These are phyloP conservation scores for Neurospora crassa DNA, from an alignment of 2,329 filamentous ascomycete genomes.

Conservation along the genomic window DNA sequence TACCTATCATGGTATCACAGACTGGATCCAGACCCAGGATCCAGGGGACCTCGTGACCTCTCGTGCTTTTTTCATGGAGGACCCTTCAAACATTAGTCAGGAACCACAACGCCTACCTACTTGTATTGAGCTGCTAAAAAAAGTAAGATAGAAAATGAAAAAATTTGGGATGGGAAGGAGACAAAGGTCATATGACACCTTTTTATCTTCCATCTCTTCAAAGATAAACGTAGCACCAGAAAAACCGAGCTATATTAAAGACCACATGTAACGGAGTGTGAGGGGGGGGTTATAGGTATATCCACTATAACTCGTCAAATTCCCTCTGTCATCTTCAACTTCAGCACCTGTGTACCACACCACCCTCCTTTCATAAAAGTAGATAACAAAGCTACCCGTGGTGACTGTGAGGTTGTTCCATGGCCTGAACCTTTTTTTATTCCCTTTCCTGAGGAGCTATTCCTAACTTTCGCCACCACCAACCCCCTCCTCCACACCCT, in stretches of 20 bases:
- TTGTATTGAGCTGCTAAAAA: background rate
- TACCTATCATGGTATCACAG: background rate
- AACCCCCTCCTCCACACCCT: background rate
- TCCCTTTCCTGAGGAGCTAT: background rate
- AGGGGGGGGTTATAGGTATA: background rate
- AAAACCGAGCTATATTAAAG: background rate
- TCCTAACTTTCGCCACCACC: background rate
- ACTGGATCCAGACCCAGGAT: background rate
- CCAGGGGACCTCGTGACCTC: constrained; percentile 11
- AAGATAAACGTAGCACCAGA: background rate
- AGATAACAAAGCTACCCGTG: no score
- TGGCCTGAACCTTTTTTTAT: background rate
- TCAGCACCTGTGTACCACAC: background rate
- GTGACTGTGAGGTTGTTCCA: no score
- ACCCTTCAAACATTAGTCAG: constrained; percentile 12
- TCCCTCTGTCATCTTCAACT: background rate
- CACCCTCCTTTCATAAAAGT: background rate
- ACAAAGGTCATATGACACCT: constrained; percentile 13
- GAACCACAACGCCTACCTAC: background rate
- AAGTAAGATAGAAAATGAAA: background rate
- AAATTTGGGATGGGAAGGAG: background rate
- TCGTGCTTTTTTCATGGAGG: background rate
- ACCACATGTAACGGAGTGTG: background rate
- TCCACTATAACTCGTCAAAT: background rate
- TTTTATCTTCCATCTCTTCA: constrained; percentile 12